Evolutionary conservation across 1,139 yeast genomes (phyloP), one percentile per base, ranked within the genome.

Genomic region (Diutina mesorugosa): DNA sequence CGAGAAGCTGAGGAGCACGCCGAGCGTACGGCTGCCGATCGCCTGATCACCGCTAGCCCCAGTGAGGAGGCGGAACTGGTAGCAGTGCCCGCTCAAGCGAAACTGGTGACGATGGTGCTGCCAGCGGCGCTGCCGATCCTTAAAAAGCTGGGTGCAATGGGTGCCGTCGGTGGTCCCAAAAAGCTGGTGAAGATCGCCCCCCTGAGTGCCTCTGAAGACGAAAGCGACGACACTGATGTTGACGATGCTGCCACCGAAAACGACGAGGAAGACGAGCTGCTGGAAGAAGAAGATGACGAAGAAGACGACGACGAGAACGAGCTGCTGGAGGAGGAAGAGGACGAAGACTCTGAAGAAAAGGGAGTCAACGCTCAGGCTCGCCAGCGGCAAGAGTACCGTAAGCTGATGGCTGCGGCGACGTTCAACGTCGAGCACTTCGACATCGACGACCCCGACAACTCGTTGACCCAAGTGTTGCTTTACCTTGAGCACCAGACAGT

Each of bases 401-500:
- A 76, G 63, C 76, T 80, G 1, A 74, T 76, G 77, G 81, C 81
- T 2, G 80, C 81, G 1, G 79, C 80, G 7, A 74, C 78, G 0
- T 86, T 85, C 70, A 85, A 85, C 67, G 76, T 87, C 55, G 87
- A 85, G 58, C 80, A 83, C 55, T 89, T 88, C 69, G 90, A 88
- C 69, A 84, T 87, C 59, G 87, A 83, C 61, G 89, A 88, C 67
- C 96, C 96, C 2, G 97, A 90, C 64, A 88, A 87, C 67, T 87
- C 97, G 0, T 78, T 91, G 60, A 83, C 90, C 5, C 96, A 90
- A 65, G 83, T 93, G 58, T 81, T 90, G 63, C 78, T 85, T 54
- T 93, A 90, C 68, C 77, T 93, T 65, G 99, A 93, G 67, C 96
- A 90, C 69, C 97, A 91, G 71, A 91, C 98, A 0, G 93, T 88